Evolutionary conservation across 2,329 filamentous ascomycete species (phyloP), one percentile per base, ranked within the genome.

Genomic region (Stachybotrys chlorohalonatus): DNA sequence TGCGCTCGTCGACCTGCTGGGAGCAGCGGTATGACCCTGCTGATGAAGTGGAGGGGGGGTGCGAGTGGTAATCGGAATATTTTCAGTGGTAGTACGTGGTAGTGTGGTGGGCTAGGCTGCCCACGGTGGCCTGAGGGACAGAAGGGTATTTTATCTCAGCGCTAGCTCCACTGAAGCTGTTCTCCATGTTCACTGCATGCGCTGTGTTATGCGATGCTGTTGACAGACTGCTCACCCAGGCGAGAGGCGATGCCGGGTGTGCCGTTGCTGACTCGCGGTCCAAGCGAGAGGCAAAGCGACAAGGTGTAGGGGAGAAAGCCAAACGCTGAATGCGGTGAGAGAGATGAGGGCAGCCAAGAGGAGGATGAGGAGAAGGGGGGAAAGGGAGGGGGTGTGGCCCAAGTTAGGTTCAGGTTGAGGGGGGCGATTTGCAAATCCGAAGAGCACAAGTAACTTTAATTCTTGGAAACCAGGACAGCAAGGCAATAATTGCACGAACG

Each of bases 201-300:
- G 24, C 24, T 24, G 24, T 24, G 24, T 24, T 24, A 24, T 4
- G 24, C 24, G 2, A 4, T 2, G 24, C 24, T 24, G 24, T 65
- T 59, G 64, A 58, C 63, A 60, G 62, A 61, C 53, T 55, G 45
- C 55, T 62, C 60, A 64, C 63, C 65, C 63, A 66, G 63, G 65
- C 60, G 55, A 55, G 2, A n/a, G 9, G 9, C 57, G 60, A 58
- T 66, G 64, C 65, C 65, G 65, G 62, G 62, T 65, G 59, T 64
- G 62, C 63, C 63, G 63, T 42, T 13, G 13, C 65, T 67, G 65
- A 67, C 64, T 66, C 64, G 63, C 59, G 58, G 55, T 56, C 54
- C 54, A 58, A 60, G 63, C 63, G 61, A 63, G 64, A 24, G 46
- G 11, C 39, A 45, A n/a, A 64, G 60, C 63, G 62, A 61, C 63